Percentiles rank a stretch among this genome's conserved stretches.
Evolutionary conservation across 345 rosid genomes (phyloP).

Genomic region (Draba incana): DNA sequence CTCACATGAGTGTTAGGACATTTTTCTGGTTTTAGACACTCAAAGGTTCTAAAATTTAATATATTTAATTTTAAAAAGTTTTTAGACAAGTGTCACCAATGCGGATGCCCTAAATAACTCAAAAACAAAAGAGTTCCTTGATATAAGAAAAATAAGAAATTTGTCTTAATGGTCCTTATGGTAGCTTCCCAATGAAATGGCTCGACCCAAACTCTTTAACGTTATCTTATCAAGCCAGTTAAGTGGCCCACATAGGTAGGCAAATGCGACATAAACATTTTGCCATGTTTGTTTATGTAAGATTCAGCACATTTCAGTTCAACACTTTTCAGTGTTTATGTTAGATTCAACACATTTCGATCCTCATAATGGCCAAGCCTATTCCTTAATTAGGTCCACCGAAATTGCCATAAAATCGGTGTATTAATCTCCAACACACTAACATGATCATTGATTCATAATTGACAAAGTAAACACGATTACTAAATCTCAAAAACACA

Average conservation of each 20-base stretch:
- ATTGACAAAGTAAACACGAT: not conserved
- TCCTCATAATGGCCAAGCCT: not conserved
- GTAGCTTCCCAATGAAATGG: not conserved
- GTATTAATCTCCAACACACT: not conserved
- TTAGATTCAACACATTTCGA: too few species aligned
- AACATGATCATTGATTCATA: conserved; percentile 9
- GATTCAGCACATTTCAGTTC: too few species aligned
- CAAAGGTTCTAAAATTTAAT: too few species aligned
- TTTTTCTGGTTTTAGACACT: too few species aligned
- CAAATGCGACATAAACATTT: not conserved
- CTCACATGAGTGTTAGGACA: too few species aligned
- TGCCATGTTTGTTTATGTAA: not conserved
- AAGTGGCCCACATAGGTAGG: not conserved
- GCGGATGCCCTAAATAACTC: too few species aligned
- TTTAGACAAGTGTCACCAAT: too few species aligned
- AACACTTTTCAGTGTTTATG: too few species aligned
- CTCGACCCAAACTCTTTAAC: not conserved
- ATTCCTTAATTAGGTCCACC: not conserved
- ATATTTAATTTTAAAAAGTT: too few species aligned
- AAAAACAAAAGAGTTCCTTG: too few species aligned
- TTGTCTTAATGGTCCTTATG: not conserved
- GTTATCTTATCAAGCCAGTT: too few species aligned
- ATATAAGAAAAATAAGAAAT: too few species aligned
- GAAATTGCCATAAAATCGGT: conserved; percentile 5
- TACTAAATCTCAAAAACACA: conserved; percentile 14